Evolutionary conservation across 345 rosid species (phyloP).

Genomic region (Citrus sinensis): DNA sequence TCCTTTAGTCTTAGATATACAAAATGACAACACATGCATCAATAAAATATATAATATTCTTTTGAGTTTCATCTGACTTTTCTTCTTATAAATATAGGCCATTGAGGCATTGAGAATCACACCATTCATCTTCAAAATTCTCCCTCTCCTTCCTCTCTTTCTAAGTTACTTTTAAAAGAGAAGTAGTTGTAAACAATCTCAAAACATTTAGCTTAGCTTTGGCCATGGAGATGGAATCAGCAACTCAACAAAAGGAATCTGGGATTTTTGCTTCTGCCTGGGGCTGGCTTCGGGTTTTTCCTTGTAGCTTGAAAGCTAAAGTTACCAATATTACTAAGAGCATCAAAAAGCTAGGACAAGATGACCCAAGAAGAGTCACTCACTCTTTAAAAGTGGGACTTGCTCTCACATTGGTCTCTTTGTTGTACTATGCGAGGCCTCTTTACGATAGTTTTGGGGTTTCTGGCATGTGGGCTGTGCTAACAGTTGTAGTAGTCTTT

Average conservation of each 20-base stretch:
- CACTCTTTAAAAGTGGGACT: constrained; percentile 81
- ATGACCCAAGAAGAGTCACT: constrained; percentile 67
- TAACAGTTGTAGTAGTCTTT: constrained; percentile 73
- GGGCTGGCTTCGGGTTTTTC: constrained; percentile 26
- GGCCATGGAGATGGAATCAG: constrained; percentile 38
- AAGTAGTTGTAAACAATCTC: background rate
- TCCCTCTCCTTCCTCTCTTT: background rate
- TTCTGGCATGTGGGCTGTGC: constrained; percentile 85
- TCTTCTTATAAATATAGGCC: constrained; percentile 47
- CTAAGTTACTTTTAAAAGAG: background rate
- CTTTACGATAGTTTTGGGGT: constrained; percentile 64
- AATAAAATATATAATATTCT: constrained; percentile 2
- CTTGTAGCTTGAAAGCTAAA: constrained; percentile 24
- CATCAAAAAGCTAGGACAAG: constrained; percentile 45
- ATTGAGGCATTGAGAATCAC: background rate
- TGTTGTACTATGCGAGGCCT: constrained; percentile 62
- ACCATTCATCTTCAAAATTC: background rate
- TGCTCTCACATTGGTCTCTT: constrained; percentile 70
- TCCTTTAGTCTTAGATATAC: constrained; percentile 15
- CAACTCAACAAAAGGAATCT: constrained; percentile 27
- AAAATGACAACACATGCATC: constrained; percentile 13
- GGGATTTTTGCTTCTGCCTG: constrained; percentile 23
- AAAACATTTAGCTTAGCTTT: background rate
- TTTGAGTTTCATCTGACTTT: constrained; percentile 5
- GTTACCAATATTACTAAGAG: constrained; percentile 22